phyloP scores from a whole-genome alignment of 257 asterid genomes.

The Plantago ovata region DNA sequence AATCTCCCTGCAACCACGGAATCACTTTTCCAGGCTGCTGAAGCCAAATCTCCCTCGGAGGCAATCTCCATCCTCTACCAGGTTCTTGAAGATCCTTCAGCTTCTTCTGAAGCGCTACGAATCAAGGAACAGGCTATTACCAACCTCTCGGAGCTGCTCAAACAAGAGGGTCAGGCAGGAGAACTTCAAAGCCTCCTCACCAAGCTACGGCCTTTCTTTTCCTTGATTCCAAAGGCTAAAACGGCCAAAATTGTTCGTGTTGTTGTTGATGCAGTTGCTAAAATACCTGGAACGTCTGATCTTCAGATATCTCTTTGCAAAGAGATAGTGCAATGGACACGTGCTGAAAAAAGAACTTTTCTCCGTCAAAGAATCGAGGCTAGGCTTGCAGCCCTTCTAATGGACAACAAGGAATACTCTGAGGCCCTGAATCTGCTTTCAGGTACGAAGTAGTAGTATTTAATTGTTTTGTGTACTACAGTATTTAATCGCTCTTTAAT shows the following conservation, averaged over 20 bases:
- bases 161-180: conserved; percentile 47
- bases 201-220: conserved; percentile 49
- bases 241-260: conserved; percentile 63
- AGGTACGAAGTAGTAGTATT: no score
- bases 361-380: conserved; percentile 66
- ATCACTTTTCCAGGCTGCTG: conserved; percentile 46
- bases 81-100: conserved; percentile 43
- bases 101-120: conserved; percentile 54
- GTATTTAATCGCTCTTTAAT: no score
- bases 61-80: conserved; percentile 47
- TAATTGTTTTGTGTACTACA: no score
- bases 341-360: conserved; percentile 52
- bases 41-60: conserved; percentile 46
- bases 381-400: conserved; percentile 52
- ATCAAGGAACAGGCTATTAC: conserved; percentile 51
- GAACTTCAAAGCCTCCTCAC: conserved; percentile 47
- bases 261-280: conserved; percentile 52
- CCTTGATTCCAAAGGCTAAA: conserved; percentile 64
- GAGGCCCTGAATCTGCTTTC: conserved; percentile 60
- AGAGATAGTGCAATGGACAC: conserved; percentile 62
- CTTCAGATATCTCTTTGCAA: conserved; percentile 62
- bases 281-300: conserved; percentile 54
- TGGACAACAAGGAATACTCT: conserved; percentile 53
- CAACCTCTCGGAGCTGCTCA: conserved; percentile 50
- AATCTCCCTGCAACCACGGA: conserved; percentile 40